phyloP scores from a whole-genome alignment of 345 rosid genomes.

The Linum trigynum region DNA sequence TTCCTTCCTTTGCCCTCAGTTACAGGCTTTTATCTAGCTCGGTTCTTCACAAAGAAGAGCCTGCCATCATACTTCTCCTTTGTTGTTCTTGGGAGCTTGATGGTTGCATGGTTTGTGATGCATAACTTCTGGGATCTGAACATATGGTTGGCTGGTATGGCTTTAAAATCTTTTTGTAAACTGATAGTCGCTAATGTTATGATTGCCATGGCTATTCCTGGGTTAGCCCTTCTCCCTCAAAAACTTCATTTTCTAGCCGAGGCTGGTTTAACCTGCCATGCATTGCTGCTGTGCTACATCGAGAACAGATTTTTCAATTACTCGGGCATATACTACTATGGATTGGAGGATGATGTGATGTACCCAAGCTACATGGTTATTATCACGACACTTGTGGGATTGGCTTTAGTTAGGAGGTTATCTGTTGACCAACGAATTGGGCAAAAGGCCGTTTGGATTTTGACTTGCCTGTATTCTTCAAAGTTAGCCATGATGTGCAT shows the following conservation, averaged over 20 bases:
- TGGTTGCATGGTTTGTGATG: conserved; percentile 83
- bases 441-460: conserved; percentile 77
- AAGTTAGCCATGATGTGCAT: conserved; percentile 87
- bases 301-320: conserved; percentile 86
- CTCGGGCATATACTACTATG: conserved; percentile 79
- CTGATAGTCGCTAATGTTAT: conserved; percentile 69
- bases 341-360: conserved; percentile 93
- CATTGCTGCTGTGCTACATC: conserved; percentile 65
- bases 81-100: conserved; percentile 86
- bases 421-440: conserved; percentile 67
- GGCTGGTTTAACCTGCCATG: conserved; percentile 68
- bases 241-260: conserved; percentile 70
- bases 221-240: conserved; percentile 81
- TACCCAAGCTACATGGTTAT: conserved; percentile 98
- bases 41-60: conserved; percentile 83
- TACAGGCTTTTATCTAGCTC: conserved; percentile 90
- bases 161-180: conserved; percentile 84
- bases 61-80: conserved; percentile 84
- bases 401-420: conserved; percentile 77
- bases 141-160: conserved; percentile 99
- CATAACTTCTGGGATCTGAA: conserved; percentile 97
- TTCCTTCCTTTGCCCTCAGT: conserved; percentile 78
- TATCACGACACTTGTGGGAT: conserved; percentile 68
- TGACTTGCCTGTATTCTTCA: conserved; percentile 86
- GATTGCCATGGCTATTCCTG: conserved; percentile 85